A percentile compares a stretch with the other conserved stretches of the same genome.
These are phyloP conservation scores for Piper longum DNA, from an alignment of 164 flowering plant genomes.

Conservation along the genomic window DNA sequence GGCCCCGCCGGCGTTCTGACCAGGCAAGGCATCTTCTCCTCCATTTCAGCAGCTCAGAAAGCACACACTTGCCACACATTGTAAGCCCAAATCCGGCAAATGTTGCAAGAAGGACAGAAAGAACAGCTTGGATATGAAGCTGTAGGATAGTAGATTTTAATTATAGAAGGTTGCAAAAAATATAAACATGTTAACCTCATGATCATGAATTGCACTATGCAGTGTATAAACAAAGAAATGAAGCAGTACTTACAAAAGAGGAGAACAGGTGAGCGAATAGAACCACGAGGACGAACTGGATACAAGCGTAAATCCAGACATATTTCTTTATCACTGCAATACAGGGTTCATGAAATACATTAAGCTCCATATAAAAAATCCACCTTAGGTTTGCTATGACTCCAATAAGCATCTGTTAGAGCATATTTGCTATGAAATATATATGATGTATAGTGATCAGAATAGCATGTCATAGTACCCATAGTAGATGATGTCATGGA, in stretches of 20 bases:
- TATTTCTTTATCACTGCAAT: slow-evolving; percentile 56
- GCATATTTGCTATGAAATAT: not conserved
- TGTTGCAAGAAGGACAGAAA: slow-evolving; percentile 71
- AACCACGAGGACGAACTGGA: slow-evolving; percentile 78
- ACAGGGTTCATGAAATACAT: not conserved
- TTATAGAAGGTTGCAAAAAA: not conserved
- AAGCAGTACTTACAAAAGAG: slow-evolving; percentile 43
- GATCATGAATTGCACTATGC: not conserved
- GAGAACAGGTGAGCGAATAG: slow-evolving; percentile 83
- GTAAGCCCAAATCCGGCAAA: slow-evolving; percentile 81
- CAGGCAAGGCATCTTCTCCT: slow-evolving; percentile 23
- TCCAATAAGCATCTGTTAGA: not conserved
- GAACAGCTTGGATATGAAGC: slow-evolving; percentile 60
- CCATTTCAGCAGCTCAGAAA: slow-evolving; percentile 67
- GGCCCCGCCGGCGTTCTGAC: slow-evolving; percentile 12
- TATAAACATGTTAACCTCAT: not conserved
- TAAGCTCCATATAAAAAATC: not conserved
- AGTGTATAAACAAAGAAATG: not conserved
- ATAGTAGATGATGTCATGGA: slow-evolving; percentile 86
- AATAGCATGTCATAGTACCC: slow-evolving; percentile 35
- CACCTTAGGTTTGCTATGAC: too few relatives aligned
- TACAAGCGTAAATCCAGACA: slow-evolving; percentile 76
- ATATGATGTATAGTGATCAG: not conserved
- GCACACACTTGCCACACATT: slow-evolving; percentile 61
- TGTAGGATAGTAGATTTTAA: slow-evolving; percentile 10